Percentiles rank a stretch among this genome's conserved stretches.
phyloP scores from a whole-genome alignment of 202 grass and related monocot species.

The Elaeis oleifera region DNA sequence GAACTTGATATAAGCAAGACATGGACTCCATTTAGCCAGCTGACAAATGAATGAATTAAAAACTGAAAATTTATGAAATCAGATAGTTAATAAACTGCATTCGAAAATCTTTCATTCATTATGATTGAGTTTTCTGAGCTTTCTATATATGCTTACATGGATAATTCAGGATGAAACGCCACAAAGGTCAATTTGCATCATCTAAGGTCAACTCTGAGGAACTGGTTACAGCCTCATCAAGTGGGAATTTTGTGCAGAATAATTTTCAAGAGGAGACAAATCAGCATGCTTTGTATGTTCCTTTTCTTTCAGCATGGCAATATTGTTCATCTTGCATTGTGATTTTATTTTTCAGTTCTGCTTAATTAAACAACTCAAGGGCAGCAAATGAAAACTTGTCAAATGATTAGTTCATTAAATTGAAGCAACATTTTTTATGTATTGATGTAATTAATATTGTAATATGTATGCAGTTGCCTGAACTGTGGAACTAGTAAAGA shows the following conservation, averaged over 20 bases:
- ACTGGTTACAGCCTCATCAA: neutral
- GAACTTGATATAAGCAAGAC: too few species aligned
- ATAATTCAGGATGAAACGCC: slow-evolving; percentile 33
- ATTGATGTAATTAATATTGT: neutral
- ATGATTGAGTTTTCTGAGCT: neutral
- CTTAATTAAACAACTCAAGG: neutral
- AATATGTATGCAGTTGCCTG: slow-evolving; percentile 25
- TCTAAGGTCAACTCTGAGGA: slow-evolving; percentile 1
- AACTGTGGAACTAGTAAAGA: slow-evolving; percentile 30
- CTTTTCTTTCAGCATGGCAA: neutral
- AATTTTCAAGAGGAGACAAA: slow-evolving; percentile 5
- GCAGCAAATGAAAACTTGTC: too few species aligned
- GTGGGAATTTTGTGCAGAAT: neutral
- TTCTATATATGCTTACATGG: neutral
- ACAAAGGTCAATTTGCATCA: slow-evolving; percentile 30
- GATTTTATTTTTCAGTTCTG: neutral
- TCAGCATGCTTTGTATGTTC: slow-evolving; percentile 23
- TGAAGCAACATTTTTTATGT: neutral
- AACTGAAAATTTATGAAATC: too few species aligned
- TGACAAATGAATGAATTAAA: too few species aligned
- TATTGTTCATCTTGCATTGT: neutral
- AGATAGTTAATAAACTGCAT: too few species aligned
- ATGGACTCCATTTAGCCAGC: too few species aligned
- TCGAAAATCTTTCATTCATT: too few species aligned
- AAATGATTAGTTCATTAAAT: neutral